These are phyloP conservation scores for Aspergillus sp. DNA, from an alignment of 2,329 filamentous ascomycete genomes.

Conservation along the genomic window DNA sequence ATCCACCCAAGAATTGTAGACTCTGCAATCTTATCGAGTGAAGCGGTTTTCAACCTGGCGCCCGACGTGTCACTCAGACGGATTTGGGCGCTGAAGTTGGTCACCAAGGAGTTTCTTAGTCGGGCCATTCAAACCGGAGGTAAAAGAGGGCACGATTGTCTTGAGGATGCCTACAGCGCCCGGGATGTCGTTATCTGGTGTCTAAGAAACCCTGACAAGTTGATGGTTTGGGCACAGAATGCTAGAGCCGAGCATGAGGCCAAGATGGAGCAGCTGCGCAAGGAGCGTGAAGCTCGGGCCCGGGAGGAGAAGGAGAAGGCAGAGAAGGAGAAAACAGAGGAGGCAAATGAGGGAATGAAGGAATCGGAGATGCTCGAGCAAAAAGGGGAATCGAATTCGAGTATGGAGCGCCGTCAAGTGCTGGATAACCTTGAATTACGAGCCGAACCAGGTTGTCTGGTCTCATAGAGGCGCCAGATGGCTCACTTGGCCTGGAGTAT, in stretches of 20 bases:
- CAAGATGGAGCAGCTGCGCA: neutral
- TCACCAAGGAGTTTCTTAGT: conserved; percentile 37
- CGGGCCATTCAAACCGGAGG: conserved; percentile 35
- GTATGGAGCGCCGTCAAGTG: neutral
- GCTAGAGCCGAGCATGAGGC: neutral
- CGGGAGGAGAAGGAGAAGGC: neutral
- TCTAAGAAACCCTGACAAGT: conserved; percentile 37
- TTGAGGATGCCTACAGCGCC: conserved; percentile 53
- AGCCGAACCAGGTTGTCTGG: neutral
- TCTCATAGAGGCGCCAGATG: neutral
- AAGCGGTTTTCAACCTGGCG: conserved; percentile 25
- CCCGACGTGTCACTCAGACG: conserved; percentile 4
- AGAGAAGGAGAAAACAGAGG: conserved; percentile 54
- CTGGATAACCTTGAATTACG: neutral
- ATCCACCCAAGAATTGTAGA: conserved; percentile 48
- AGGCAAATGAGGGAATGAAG: neutral
- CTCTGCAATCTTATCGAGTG: conserved; percentile 41
- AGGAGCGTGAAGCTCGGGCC: neutral
- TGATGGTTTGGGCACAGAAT: conserved; percentile 36
- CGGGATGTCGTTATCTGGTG: conserved; percentile 52
- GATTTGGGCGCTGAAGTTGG: conserved; percentile 38
- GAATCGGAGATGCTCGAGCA: neutral
- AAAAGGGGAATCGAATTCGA: neutral
- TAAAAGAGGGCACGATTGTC: conserved; percentile 45
- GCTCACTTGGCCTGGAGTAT: neutral